Percentiles rank a stretch among this genome's conserved stretches.
phyloP scores from a whole-genome alignment of 768 basidiomycete genomes.

The Chalciporus pseudorubinellus region DNA sequence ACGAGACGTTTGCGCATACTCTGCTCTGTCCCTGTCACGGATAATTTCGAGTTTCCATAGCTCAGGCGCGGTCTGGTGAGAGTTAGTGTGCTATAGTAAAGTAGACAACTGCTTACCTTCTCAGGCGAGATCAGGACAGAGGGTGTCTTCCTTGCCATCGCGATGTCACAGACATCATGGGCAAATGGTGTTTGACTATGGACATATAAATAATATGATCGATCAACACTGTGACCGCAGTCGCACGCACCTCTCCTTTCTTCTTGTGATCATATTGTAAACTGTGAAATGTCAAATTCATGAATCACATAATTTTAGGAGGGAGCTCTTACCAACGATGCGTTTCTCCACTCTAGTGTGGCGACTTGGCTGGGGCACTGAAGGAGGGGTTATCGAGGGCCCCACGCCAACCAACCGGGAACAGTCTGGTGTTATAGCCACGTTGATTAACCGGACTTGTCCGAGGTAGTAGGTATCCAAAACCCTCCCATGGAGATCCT shows the following conservation, averaged over 20 bases:
- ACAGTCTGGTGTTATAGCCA: conserved; percentile 47
- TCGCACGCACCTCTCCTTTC: conserved; percentile 43
- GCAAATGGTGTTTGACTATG: conserved; percentile 52
- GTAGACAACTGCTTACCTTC: conserved; percentile 25
- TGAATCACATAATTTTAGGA: conserved; percentile 2
- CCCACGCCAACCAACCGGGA: conserved; percentile 49
- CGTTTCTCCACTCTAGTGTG: conserved; percentile 53
- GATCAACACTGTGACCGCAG: not conserved
- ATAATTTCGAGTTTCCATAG: conserved; percentile 70
- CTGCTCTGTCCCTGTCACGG: conserved; percentile 46
- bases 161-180: conserved; percentile 53
- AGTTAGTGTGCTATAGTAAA: conserved; percentile 13
- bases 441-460: conserved; percentile 46
- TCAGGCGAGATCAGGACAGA: conserved; percentile 42
- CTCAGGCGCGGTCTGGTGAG: conserved; percentile 65
- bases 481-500: conserved; percentile 49
- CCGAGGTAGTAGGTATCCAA: conserved; percentile 43
- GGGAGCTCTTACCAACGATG: conserved; percentile 43
- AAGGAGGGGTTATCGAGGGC: conserved; percentile 39
- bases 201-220: conserved; percentile 10
- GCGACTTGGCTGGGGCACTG: conserved; percentile 45
- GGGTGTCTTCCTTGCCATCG: conserved; percentile 43
- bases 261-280: conserved; percentile 46
- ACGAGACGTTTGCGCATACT: conserved; percentile 30
- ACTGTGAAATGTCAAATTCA: conserved; percentile 30